These are phyloP conservation scores for Athelia psychrophila DNA, from an alignment of 1,284 basidiomycete genomes.

Conservation along the genomic window DNA sequence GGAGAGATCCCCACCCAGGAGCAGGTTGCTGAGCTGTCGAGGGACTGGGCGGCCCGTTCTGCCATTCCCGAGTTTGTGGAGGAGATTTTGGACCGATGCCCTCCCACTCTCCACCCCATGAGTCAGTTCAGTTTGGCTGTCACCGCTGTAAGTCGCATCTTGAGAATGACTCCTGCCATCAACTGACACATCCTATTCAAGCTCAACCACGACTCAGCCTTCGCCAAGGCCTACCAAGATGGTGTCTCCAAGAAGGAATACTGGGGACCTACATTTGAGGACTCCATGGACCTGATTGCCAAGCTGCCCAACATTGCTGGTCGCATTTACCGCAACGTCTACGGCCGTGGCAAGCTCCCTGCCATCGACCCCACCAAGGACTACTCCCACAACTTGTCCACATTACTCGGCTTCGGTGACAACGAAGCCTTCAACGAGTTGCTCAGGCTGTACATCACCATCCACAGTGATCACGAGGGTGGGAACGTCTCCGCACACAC, in stretches of 20 bases:
- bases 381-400: conserved; percentile 91
- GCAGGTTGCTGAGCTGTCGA: conserved; percentile 82
- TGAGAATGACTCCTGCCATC: conserved; percentile 1
- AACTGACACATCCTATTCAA: conserved; percentile 23
- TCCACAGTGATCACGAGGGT: conserved; percentile 98
- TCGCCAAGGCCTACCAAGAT: conserved; percentile 92
- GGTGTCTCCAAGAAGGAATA: conserved; percentile 96
- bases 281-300: conserved; percentile 97
- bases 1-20: conserved; percentile 90
- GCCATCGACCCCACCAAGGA: conserved; percentile 88
- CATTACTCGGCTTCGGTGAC: conserved; percentile 91
- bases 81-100: conserved; percentile 90
- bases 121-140: conserved; percentile 94
- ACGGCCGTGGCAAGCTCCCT: conserved; percentile 86
- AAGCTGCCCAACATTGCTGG: conserved; percentile 97
- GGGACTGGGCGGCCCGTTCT: conserved; percentile 91
- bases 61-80: conserved; percentile 90
- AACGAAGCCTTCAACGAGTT: conserved; percentile 91
- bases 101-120: conserved; percentile 95
- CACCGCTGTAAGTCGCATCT: conserved; percentile 70
- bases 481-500: conserved; percentile 98
- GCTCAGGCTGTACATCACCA: conserved; percentile 95
- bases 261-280: conserved; percentile 96
- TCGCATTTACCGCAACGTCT: conserved; percentile 96
- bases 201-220: conserved; percentile 97